Percentiles rank a stretch among this genome's conserved stretches.
These are phyloP conservation scores for Ascocoryne sarcoides DNA, from an alignment of 2,329 filamentous ascomycete species.

Conservation along the genomic window DNA sequence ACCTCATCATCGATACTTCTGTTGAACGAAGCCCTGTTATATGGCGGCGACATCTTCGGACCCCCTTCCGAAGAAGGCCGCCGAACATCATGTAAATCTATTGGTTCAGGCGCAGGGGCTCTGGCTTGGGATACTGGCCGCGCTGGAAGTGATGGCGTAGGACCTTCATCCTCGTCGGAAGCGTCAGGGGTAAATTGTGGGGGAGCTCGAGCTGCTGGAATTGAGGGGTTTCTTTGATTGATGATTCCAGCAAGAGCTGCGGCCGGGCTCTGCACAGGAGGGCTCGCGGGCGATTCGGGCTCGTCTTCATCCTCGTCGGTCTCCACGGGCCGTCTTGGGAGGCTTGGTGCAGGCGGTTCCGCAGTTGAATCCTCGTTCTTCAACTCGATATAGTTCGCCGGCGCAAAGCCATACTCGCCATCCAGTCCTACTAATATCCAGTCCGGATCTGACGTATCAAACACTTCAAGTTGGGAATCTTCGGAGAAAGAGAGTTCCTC, in stretches of 20 bases:
- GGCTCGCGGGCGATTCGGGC: conserved; percentile 18
- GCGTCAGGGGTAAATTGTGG: conserved; percentile 58
- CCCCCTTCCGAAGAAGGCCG: conserved; percentile 35
- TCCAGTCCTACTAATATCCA: conserved; percentile 89
- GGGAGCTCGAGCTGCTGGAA: conserved; percentile 35
- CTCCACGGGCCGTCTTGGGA: conserved; percentile 31
- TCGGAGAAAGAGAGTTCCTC: conserved; percentile 95
- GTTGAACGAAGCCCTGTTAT: conserved; percentile 37
- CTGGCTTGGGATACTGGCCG: conserved; percentile 44
- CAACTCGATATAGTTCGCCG: conserved; percentile 89
- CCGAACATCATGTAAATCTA: conserved; percentile 19
- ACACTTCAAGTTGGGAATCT: conserved; percentile 74
- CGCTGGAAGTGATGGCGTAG: conserved; percentile 52
- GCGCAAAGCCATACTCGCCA: conserved; percentile 86
- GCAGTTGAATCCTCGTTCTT: conserved; percentile 30
- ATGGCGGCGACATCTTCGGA: conserved; percentile 41
- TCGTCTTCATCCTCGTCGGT: conserved; percentile 18
- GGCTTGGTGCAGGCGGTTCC: conserved; percentile 27
- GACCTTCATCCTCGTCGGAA: conserved; percentile 50
- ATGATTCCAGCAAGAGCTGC: conserved; percentile 48
- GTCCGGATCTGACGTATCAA: conserved; percentile 85
- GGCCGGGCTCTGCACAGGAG: conserved; percentile 24
- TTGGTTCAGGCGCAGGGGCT: conserved; percentile 32
- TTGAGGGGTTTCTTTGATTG: conserved; percentile 24
- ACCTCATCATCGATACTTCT: conserved; percentile 38